These are phyloP conservation scores for Lipomyces oligophaga DNA, from an alignment of 805 yeast genomes.

Conservation along the genomic window DNA sequence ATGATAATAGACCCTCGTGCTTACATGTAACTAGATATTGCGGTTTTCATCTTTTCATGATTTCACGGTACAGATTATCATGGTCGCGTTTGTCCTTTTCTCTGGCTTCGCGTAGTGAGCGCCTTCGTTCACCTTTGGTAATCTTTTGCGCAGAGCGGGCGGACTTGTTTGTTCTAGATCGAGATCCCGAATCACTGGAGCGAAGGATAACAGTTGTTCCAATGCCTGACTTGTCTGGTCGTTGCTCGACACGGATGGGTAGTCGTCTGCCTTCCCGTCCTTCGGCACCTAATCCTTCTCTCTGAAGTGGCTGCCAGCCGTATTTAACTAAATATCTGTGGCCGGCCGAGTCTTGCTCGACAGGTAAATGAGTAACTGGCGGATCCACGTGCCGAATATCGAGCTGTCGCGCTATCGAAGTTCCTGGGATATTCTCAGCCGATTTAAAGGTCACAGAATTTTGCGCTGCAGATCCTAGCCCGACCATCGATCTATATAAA, in stretches of 20 bases:
- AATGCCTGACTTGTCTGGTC: constrained; percentile 17
- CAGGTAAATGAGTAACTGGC: constrained; percentile 18
- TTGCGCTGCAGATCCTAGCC: constrained; percentile 1
- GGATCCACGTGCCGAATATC: constrained; percentile 15
- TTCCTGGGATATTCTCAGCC: background rate
- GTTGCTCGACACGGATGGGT: constrained; percentile 13
- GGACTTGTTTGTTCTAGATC: background rate
- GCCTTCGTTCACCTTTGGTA: constrained; percentile 1
- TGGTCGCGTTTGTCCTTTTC: constrained; percentile 10
- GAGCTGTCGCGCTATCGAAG: constrained; percentile 17
- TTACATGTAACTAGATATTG: no score
- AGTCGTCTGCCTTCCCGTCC: constrained; percentile 25
- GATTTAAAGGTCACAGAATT: background rate
- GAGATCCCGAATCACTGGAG: no score
- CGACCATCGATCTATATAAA: constrained; percentile 19
- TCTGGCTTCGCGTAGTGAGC: constrained; percentile 1
- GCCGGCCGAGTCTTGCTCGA: constrained; percentile 16
- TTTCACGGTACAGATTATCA: constrained; percentile 10
- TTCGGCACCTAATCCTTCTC: constrained; percentile 18
- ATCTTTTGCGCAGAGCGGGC: background rate
- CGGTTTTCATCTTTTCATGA: no score
- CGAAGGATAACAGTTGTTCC: constrained; percentile 12
- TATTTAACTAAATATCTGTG: constrained; percentile 19
- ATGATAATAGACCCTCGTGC: no score
- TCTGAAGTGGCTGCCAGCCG: constrained; percentile 26